Percentiles rank a stretch among this genome's conserved stretches.
Conservation (phyloP, 495 filamentous ascomycete species). For the Penicillium ucsense region DNA sequence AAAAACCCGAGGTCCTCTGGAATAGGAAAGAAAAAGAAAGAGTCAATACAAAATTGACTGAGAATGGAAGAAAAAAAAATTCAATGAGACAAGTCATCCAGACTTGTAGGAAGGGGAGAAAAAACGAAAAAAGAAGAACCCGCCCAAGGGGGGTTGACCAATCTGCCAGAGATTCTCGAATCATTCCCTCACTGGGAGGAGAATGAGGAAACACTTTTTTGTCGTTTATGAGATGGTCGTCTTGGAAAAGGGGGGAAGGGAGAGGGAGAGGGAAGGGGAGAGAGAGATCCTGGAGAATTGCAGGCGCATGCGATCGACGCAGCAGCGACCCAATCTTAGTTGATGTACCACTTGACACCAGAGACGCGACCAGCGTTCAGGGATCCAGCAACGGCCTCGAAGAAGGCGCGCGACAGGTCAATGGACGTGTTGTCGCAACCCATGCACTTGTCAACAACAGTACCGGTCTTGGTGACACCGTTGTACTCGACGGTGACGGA, state of each 20-base stretch:
- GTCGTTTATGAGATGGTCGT: not conserved
- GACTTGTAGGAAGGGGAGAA: not conserved
- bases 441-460: constrained; percentile 66
- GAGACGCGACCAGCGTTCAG: constrained; percentile 20
- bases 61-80: constrained; percentile 3
- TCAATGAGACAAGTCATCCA: constrained; percentile 4
- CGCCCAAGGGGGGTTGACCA: constrained; percentile 1
- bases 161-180: constrained; percentile 16
- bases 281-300: not conserved
- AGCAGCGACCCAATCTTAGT: constrained; percentile 13
- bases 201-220: not conserved
- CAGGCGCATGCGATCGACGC: constrained; percentile 15
- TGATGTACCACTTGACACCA: constrained; percentile 28
- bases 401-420: constrained; percentile 38
- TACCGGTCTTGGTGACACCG: constrained; percentile 46
- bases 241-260: not conserved
- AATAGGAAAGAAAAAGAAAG: too few species aligned
- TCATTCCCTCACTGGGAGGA: not conserved
- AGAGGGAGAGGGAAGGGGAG: not conserved
- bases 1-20: too few species aligned
- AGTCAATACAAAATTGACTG: not conserved
- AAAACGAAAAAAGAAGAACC: not conserved
- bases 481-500: constrained; percentile 49
- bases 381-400: constrained; percentile 21
- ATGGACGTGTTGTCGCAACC: constrained; percentile 45